Conservation (phyloP, 331 rosid genomes). For the Phaseolus coccineus region DNA sequence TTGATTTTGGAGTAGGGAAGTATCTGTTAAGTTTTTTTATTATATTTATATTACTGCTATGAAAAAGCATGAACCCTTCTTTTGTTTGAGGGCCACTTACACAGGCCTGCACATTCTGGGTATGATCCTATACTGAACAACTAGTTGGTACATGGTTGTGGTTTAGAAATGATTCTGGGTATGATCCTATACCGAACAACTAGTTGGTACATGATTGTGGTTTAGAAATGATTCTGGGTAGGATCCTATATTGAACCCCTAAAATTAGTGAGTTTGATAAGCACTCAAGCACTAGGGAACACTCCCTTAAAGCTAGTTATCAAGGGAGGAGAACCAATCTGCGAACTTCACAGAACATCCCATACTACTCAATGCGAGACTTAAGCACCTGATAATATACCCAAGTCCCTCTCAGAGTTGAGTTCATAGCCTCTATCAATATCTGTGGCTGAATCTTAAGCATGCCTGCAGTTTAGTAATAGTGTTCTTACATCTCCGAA, state of each 20-base stretch:
- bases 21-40: slow-evolving; percentile 11
- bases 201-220: background rate
- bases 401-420: background rate
- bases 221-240: background rate
- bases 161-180: background rate
- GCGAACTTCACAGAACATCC: background rate
- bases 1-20: slow-evolving; percentile 7
- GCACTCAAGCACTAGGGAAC: background rate
- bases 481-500: background rate
- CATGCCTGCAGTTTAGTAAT: background rate
- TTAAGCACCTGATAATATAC: background rate
- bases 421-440: background rate
- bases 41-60: background rate
- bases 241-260: slow-evolving; percentile 6
- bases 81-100: background rate
- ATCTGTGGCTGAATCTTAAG: background rate
- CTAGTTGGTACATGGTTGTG: background rate
- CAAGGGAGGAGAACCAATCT: no score
- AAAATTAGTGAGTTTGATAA: background rate
- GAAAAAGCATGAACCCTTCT: background rate
- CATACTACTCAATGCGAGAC: background rate
- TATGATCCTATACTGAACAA: slow-evolving; percentile 25
- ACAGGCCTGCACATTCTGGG: background rate
- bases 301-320: background rate
- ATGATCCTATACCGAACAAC: slow-evolving; percentile 19